Evolutionary conservation across 2,329 filamentous ascomycete species (phyloP).

Genomic region (Harringtonia aguacate): DNA sequence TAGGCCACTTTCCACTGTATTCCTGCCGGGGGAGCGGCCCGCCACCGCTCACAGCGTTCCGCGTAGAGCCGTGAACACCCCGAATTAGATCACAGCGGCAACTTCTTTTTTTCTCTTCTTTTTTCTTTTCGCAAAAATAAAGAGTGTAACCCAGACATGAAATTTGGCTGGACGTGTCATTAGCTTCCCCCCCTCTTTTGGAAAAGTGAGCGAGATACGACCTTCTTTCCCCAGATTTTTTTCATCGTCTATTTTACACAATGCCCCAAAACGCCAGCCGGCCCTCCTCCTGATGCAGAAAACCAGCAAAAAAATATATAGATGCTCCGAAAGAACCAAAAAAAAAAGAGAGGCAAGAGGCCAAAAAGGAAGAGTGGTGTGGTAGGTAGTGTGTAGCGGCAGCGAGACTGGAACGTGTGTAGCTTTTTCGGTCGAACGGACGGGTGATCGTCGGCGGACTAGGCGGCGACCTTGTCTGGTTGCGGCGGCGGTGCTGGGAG

Average conservation of each 20-base stretch:
- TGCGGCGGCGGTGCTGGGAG: constrained; percentile 6
- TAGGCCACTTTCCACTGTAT: too few relatives aligned
- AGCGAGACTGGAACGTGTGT: too few relatives aligned
- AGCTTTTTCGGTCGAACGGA: neutral
- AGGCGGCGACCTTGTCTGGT: constrained; percentile 7
- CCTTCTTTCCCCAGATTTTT: neutral
- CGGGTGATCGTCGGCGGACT: neutral
- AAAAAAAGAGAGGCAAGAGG: neutral
- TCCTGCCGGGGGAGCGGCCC: too few relatives aligned
- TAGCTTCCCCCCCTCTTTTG: too few relatives aligned
- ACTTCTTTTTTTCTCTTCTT: too few relatives aligned
- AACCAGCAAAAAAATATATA: neutral
- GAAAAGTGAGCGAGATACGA: neutral
- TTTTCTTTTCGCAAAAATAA: too few relatives aligned
- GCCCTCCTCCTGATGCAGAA: neutral
- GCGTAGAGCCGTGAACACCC: too few relatives aligned
- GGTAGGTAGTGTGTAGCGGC: too few relatives aligned
- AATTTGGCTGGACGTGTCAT: too few relatives aligned
- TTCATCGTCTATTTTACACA: neutral
- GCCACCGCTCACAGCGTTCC: too few relatives aligned
- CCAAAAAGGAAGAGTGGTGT: constrained; percentile 6
- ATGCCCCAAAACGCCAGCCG: constrained; percentile 6
- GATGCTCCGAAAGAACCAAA: neutral
- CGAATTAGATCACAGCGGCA: too few relatives aligned
- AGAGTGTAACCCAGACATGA: too few relatives aligned